Base-by-base conservation (phyloP, 2,329 filamentous ascomycete genomes). In the Aspergillus sp. region DNA sequence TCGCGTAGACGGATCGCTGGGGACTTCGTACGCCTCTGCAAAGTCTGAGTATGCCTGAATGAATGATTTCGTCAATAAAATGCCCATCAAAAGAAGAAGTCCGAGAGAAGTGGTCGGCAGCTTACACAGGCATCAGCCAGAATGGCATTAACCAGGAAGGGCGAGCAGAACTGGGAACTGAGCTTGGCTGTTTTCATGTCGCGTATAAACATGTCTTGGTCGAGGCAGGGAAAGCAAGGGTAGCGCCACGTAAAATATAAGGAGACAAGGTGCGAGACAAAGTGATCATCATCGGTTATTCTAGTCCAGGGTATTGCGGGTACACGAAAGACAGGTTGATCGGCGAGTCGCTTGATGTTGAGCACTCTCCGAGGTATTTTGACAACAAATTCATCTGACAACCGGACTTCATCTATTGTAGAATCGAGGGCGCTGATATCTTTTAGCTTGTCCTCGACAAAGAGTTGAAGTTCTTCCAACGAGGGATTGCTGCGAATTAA, bases 251-350 rank as follows among this genome's bases (percentile, higher is more conserved):
- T 68, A 8, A 70, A 60, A 36, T 62, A 70, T 0, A 66, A 50
- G 1, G 70, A 71, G 7, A 73, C 57, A 17, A 72, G 57, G 59
- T 74, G 72, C 1, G 71, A 75, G 3, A 75, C 70, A 48, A 73
- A 64, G 15, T 67, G 64, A 50, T 70, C 66, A 42, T 72, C 68
- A 5, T 67, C 64, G 0, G 72, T 75, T 38, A 74, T 66, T 2
- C 61, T 66, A 3, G 73, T 75, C 73, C 73, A 76, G 2, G 73
- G 72, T 36, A 60, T 54, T 10, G 68, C 66, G 1, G 65, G 62
- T 7, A 70, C 59, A 6, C 53, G 61, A 48, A 53, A 67, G 1
- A 63, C 25, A 11, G 60, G 66, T 21, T 60, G 61, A 17, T 64
- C 60, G 7, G 59, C 60, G 32, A 68, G 47, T 17, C 62, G 41